Evolutionary conservation across 805 yeast genomes (phyloP).

Genomic region (Saccharomycopsis fermentans): DNA sequence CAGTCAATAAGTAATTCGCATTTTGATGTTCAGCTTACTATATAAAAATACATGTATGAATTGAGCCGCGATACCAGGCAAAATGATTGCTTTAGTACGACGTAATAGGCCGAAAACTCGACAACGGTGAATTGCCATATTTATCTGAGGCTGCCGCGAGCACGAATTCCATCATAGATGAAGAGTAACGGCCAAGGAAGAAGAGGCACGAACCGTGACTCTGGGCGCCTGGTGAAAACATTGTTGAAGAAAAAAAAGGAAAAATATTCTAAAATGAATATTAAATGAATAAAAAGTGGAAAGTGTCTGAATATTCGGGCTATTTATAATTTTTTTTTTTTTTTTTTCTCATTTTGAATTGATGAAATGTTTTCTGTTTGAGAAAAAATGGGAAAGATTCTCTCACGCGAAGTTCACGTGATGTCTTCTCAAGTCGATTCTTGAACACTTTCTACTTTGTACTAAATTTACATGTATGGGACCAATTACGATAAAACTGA

Average conservation of each 20-base stretch:
- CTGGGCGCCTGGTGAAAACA: slow-evolving; percentile 21
- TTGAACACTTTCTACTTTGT: too few relatives aligned
- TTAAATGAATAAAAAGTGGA: not conserved
- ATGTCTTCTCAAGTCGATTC: too few relatives aligned
- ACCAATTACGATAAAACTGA: too few relatives aligned
- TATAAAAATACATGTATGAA: slow-evolving; percentile 59
- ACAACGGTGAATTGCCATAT: slow-evolving; percentile 28
- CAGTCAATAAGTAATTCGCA: too few relatives aligned
- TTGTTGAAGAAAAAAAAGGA: slow-evolving; percentile 12
- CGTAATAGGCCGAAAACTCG: slow-evolving; percentile 39
- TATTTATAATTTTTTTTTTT: slow-evolving; percentile 1
- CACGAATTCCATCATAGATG: slow-evolving; percentile 44
- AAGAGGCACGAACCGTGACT: slow-evolving; percentile 19
- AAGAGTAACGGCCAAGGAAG: slow-evolving; percentile 16
- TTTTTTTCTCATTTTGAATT: too few relatives aligned
- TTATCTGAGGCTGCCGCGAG: slow-evolving; percentile 89
- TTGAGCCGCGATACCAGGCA: slow-evolving; percentile 63
- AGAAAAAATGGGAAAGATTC: too few relatives aligned
- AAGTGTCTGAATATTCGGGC: not conserved
- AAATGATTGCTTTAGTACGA: slow-evolving; percentile 28
- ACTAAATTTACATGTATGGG: too few relatives aligned
- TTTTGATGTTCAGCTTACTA: too few relatives aligned
- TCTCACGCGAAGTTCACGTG: too few relatives aligned
- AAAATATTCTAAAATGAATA: not conserved
- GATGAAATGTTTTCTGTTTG: too few relatives aligned